These are phyloP conservation scores for Penicillium sp. DNA, from an alignment of 2,329 filamentous ascomycete genomes.

Conservation along the genomic window DNA sequence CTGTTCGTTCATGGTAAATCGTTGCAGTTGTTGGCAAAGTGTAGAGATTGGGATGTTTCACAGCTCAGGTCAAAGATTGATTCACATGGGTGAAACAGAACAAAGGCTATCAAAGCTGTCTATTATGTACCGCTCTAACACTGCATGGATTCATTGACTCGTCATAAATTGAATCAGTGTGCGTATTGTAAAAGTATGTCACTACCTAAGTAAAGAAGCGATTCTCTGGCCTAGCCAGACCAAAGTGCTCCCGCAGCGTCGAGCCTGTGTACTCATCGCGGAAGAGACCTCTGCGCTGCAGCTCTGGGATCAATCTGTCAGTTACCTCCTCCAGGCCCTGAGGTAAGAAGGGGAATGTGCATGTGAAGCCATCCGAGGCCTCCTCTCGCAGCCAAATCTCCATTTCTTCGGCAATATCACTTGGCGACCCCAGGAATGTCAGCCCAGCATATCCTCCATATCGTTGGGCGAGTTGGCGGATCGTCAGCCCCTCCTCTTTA, in stretches of 20 bases:
- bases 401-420: constrained; percentile 54
- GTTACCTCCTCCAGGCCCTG: constrained; percentile 55
- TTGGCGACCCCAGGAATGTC: constrained; percentile 54
- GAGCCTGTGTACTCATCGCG: constrained; percentile 55
- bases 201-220: constrained; percentile 33
- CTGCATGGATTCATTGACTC: too few relatives aligned
- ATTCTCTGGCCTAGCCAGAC: constrained; percentile 51
- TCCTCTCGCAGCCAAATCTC: constrained; percentile 51
- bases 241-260: constrained; percentile 58
- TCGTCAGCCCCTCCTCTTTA: constrained; percentile 48
- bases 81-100: too few relatives aligned
- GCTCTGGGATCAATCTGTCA: constrained; percentile 51
- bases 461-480: constrained; percentile 55
- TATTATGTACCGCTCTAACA: too few relatives aligned
- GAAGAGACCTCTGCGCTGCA: constrained; percentile 56
- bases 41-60: too few relatives aligned
- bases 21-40: too few relatives aligned
- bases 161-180: too few relatives aligned
- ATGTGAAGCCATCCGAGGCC: constrained; percentile 56
- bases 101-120: too few relatives aligned
- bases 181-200: background rate
- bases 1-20: too few relatives aligned
- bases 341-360: constrained; percentile 53
- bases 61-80: too few relatives aligned
- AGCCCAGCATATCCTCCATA: constrained; percentile 54